phyloP scores from a whole-genome alignment of 2,329 filamentous ascomycete species.

The Stagonosporopsis tanaceti region DNA sequence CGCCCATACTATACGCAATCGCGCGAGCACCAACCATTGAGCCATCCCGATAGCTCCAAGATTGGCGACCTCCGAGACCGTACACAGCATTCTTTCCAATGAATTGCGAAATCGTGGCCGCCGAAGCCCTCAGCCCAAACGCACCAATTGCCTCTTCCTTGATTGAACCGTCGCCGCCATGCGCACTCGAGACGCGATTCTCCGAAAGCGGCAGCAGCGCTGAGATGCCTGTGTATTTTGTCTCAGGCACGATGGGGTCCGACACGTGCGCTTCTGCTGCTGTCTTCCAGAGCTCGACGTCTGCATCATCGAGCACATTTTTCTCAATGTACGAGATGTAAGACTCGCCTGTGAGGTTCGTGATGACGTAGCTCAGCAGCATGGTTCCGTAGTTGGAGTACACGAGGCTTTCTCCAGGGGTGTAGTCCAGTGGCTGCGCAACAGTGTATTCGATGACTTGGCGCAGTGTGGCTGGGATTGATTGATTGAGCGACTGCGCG shows the following conservation, averaged over 20 bases:
- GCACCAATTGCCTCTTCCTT: slow-evolving; percentile 29
- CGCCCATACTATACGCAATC: slow-evolving; percentile 6
- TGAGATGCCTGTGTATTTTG: slow-evolving; percentile 7
- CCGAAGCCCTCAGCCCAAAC: slow-evolving; percentile 28
- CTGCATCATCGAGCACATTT: slow-evolving; percentile 22
- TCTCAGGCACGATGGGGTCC: slow-evolving; percentile 25
- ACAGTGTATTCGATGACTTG: slow-evolving; percentile 33
- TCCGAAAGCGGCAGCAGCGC: slow-evolving; percentile 12
- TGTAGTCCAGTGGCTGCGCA: slow-evolving; percentile 28
- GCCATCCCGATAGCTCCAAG: slow-evolving; percentile 9
- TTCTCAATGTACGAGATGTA: slow-evolving; percentile 28
- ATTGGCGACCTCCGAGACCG: slow-evolving; percentile 5
- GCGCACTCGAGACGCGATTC: slow-evolving; percentile 5
- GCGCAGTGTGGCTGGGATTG: slow-evolving; percentile 25
- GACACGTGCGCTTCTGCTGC: slow-evolving; percentile 10
- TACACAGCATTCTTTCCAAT: slow-evolving; percentile 15
- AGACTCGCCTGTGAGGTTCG: slow-evolving; percentile 23
- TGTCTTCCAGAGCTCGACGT: slow-evolving; percentile 24
- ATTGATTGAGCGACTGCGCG: slow-evolving; percentile 26
- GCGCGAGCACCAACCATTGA: slow-evolving; percentile 16
- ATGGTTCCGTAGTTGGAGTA: slow-evolving; percentile 35
- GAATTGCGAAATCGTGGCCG: slow-evolving; percentile 25
- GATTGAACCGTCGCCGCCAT: slow-evolving; percentile 28
- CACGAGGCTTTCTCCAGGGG: slow-evolving; percentile 20
- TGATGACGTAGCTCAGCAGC: slow-evolving; percentile 27